Base-by-base conservation (phyloP, 2,329 filamentous ascomycete species). In the Thielaviopsis populi region DNA sequence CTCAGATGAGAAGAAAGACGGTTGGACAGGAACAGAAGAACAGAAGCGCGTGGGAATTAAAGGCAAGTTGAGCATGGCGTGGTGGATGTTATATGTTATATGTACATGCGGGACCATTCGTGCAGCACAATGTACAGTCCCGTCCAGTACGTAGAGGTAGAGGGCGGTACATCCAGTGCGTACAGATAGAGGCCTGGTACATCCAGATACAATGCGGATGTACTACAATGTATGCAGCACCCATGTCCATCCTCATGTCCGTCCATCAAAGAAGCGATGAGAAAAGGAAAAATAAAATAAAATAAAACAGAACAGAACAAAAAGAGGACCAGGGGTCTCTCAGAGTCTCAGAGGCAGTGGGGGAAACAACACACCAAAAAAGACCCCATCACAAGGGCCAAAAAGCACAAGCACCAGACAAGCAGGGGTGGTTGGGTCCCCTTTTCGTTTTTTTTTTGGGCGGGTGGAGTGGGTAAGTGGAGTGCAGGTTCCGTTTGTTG, bases 301-400 rank as follows among this genome's bases (percentile, higher is more conserved):
- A n/a, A n/a, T n/a, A 46, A 46, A 46, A 46, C 42, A 46, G 42
- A n/a, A 19, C 42, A 46, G 42, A 19, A 46, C 17, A 46, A 46
- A 46, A 46, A 53, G 24, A 27, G 13, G 10, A 53, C 19, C 53
- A 33, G 8, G 27, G 53, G 27, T 13, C 24, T 27, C 24, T 56
- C n/a, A n/a, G n/a, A n/a, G n/a, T n/a, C n/a, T n/a, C n/a, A 3
- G 42, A 2, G 17, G 2, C 42, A 56, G 15, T 24, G 46, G 46
- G 22, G 53, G 53, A 56, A 56, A 56, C 53, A 56, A 37, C 53
- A 56, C 53, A 33, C 53, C 53, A 56, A 56, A 56, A 56, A 56
- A 56, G 27, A 56, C 27, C 53, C 48, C 53, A n/a, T 56, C 24
- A 33, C 53, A 56, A 33, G 53, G 53, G 24, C 53, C 53, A 56